Evolutionary conservation across 2,329 filamentous ascomycete species (phyloP).

Genomic region (Aspergillus cejpii): DNA sequence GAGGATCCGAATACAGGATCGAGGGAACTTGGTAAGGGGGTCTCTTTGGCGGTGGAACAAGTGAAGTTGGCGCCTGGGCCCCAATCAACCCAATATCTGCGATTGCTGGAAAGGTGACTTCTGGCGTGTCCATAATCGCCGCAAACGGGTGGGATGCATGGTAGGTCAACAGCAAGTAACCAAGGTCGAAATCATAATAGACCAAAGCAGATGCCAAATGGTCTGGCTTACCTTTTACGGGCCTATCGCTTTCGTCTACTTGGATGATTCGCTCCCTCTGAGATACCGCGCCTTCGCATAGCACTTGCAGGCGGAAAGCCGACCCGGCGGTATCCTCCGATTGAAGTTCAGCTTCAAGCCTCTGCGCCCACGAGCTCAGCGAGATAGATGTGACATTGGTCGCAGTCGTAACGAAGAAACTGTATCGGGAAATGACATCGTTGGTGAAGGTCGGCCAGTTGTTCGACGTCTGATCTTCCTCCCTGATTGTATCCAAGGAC

Average conservation of each 20-base stretch:
- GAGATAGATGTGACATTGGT: conserved; percentile 51
- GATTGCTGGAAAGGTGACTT: conserved; percentile 24
- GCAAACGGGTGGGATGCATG: conserved; percentile 46
- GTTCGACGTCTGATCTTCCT: conserved; percentile 18
- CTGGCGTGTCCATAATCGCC: conserved; percentile 47
- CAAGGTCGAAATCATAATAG: conserved; percentile 51
- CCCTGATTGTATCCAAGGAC: conserved; percentile 38
- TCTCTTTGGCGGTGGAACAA: conserved; percentile 30
- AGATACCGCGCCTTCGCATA: conserved; percentile 49
- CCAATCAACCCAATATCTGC: conserved; percentile 24
- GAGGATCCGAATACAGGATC: conserved; percentile 35
- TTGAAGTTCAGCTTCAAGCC: conserved; percentile 52
- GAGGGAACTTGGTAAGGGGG: conserved; percentile 40
- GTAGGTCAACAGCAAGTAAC: conserved; percentile 51
- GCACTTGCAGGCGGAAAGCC: conserved; percentile 50
- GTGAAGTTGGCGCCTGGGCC: conserved; percentile 16
- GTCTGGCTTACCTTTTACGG: conserved; percentile 20
- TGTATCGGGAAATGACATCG: conserved; percentile 51
- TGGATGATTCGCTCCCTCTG: conserved; percentile 45
- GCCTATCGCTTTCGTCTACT: conserved; percentile 25
- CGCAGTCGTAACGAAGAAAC: conserved; percentile 52
- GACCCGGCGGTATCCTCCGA: conserved; percentile 47
- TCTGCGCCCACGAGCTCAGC: conserved; percentile 50
- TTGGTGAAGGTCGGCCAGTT: conserved; percentile 51
- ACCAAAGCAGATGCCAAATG: conserved; percentile 46